Percentiles rank a stretch among this genome's conserved stretches.
Evolutionary conservation across 108 stramenopile species (phyloP).

Genomic region (Stephanodiscus triporus): DNA sequence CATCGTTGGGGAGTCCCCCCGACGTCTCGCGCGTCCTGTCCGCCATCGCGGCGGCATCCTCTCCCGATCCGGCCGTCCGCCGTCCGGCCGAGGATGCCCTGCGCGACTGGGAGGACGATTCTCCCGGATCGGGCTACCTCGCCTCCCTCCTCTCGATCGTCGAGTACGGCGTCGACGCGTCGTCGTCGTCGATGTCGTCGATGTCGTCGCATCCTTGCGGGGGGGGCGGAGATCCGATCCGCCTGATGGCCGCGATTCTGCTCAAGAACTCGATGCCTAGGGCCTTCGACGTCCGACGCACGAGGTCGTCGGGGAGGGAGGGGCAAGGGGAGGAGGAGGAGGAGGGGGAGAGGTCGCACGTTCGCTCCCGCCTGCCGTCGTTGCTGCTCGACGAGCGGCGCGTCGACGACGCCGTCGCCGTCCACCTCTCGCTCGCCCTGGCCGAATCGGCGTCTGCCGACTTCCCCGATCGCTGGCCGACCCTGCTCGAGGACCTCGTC

Average conservation of each 20-base stretch:
- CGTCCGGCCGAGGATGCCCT: constrained; percentile 15
- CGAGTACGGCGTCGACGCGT: too few relatives aligned
- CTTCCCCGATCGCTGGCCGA: constrained; percentile 35
- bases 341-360: not conserved
- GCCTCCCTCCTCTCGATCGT: constrained; percentile 8
- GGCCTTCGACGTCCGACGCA: not conserved
- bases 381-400: not conserved
- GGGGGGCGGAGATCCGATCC: not conserved
- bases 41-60: constrained; percentile 7
- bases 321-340: too few relatives aligned
- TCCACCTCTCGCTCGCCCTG: constrained; percentile 34
- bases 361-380: not conserved
- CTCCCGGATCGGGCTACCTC: constrained; percentile 1
- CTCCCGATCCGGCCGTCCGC: constrained; percentile 1
- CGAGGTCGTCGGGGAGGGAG: too few relatives aligned
- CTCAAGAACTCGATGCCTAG: constrained; percentile 33
- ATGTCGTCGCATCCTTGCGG: too few relatives aligned
- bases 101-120: constrained; percentile 1
- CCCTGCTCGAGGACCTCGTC: constrained; percentile 34
- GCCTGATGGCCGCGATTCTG: constrained; percentile 35
- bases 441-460: constrained; percentile 26
- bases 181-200: too few relatives aligned
- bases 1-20: too few relatives aligned
- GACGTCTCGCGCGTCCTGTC: constrained; percentile 9
- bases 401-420: not conserved